Evolutionary conservation across 2,329 filamentous ascomycete species (phyloP).

Genomic region (Phialemoniopsis sp.): DNA sequence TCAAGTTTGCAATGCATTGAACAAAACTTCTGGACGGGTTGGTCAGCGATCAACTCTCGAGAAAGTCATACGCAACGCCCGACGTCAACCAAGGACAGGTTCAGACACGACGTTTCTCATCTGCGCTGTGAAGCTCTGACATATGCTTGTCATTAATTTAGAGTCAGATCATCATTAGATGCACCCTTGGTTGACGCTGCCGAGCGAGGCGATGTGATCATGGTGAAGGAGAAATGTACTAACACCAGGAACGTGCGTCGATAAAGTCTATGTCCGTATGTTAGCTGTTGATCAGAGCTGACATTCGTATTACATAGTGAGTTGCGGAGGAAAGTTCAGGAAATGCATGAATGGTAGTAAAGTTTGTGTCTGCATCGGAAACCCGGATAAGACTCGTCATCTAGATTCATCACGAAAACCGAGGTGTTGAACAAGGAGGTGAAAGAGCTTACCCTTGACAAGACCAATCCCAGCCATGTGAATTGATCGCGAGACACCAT

Average conservation of each 20-base stretch:
- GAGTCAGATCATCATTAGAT: constrained; percentile 75
- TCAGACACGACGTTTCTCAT: constrained; percentile 46
- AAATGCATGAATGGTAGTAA: constrained; percentile 71
- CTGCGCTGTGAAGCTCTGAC: constrained; percentile 68
- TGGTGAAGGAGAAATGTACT: background rate
- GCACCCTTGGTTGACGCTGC: constrained; percentile 15
- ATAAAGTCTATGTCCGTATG: background rate
- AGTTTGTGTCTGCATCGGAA: constrained; percentile 66
- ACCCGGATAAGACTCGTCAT: constrained; percentile 78
- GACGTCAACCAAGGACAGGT: constrained; percentile 1
- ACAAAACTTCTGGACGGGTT: background rate
- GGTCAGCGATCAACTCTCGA: background rate
- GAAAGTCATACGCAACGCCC: background rate
- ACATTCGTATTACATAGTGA: constrained; percentile 1
- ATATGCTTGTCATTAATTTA: constrained; percentile 93
- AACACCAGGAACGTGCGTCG: too few species aligned
- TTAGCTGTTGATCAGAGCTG: background rate
- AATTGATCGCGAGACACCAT: too few species aligned
- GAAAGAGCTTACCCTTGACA: constrained; percentile 3
- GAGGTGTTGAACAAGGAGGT: background rate
- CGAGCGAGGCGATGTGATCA: constrained; percentile 8
- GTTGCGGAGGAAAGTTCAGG: constrained; percentile 28
- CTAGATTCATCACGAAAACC: constrained; percentile 50
- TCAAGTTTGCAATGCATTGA: background rate
- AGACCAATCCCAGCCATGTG: too few species aligned